Percentiles rank a stretch among this genome's conserved stretches.
Evolutionary conservation across 768 basidiomycete genomes (phyloP).

Genomic region (Hericium alpestre): DNA sequence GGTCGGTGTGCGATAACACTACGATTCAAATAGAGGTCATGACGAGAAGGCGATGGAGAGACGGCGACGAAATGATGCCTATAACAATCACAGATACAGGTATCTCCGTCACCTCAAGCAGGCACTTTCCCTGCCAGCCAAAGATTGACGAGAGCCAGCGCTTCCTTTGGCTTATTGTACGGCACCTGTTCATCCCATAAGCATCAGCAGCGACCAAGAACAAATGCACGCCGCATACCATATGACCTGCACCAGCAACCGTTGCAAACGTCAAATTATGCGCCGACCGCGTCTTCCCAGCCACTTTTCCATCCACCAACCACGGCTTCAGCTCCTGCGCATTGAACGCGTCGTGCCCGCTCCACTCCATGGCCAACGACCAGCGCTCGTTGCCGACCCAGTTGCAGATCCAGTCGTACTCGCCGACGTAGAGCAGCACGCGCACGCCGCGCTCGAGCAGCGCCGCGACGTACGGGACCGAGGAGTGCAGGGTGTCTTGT

Average conservation of each 20-base stretch:
- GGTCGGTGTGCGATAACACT: too few relatives aligned
- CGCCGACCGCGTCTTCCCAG: constrained; percentile 42
- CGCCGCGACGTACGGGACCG: constrained; percentile 34
- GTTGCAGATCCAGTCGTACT: constrained; percentile 49
- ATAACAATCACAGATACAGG: too few relatives aligned
- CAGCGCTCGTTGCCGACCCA: constrained; percentile 56
- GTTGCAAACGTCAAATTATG: constrained; percentile 54
- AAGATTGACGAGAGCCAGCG: constrained; percentile 36
- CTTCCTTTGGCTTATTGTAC: constrained; percentile 50
- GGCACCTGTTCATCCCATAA: constrained; percentile 32
- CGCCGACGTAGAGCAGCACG: constrained; percentile 46
- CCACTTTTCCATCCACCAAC: constrained; percentile 40
- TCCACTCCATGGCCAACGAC: constrained; percentile 53
- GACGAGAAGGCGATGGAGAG: too few relatives aligned
- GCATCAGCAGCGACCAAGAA: background rate
- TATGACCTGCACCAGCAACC: constrained; percentile 62
- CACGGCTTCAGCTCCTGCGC: constrained; percentile 37
- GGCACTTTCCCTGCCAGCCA: constrained; percentile 28
- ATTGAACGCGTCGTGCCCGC: constrained; percentile 37
- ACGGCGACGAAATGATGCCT: too few relatives aligned
- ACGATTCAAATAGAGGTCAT: too few relatives aligned
- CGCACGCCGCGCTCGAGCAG: constrained; percentile 43
- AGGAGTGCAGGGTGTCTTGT: constrained; percentile 28
- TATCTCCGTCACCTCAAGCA: too few relatives aligned
- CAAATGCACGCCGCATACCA: constrained; percentile 29